A percentile compares a stretch with the other conserved stretches of the same genome.
These are phyloP conservation scores for Zoysia japonica DNA, from an alignment of 176 grass and related monocot genomes.

Conservation along the genomic window DNA sequence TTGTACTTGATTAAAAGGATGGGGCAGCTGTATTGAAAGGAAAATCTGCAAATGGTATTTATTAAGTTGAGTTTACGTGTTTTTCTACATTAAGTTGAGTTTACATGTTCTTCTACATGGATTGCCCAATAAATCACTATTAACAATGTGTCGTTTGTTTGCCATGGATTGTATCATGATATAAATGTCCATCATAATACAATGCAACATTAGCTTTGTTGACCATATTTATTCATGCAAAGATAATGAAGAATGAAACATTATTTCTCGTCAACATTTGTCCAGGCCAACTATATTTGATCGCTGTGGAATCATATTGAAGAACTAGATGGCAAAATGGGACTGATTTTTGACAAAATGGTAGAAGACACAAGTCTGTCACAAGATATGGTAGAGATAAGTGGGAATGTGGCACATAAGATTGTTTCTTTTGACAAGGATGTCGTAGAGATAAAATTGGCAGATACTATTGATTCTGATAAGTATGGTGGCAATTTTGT, in stretches of 20 bases:
- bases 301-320: background rate
- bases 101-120: slow-evolving; percentile 26
- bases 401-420: slow-evolving; percentile 26
- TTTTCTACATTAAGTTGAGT: slow-evolving; percentile 21
- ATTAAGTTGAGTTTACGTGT: background rate
- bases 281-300: slow-evolving; percentile 24
- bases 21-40: slow-evolving; percentile 28
- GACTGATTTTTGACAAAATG: slow-evolving; percentile 39
- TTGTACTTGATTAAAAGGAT: slow-evolving; percentile 39
- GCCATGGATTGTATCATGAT: slow-evolving; percentile 12
- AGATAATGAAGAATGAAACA: slow-evolving; percentile 19
- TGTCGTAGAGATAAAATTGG: slow-evolving; percentile 59
- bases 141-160: slow-evolving; percentile 9
- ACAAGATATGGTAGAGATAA: slow-evolving; percentile 40
- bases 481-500: slow-evolving; percentile 54
- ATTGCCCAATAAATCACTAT: slow-evolving; percentile 23
- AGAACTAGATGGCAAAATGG: background rate
- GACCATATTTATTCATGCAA: background rate
- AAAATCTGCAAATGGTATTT: slow-evolving; percentile 27
- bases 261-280: slow-evolving; percentile 8
- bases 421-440: slow-evolving; percentile 64
- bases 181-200: background rate
- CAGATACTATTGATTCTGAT: slow-evolving; percentile 44
- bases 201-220: slow-evolving; percentile 18
- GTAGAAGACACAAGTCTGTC: slow-evolving; percentile 40